Evolutionary conservation across 1,284 basidiomycete species (phyloP).

Genomic region (Sporisorium scitamineum): DNA sequence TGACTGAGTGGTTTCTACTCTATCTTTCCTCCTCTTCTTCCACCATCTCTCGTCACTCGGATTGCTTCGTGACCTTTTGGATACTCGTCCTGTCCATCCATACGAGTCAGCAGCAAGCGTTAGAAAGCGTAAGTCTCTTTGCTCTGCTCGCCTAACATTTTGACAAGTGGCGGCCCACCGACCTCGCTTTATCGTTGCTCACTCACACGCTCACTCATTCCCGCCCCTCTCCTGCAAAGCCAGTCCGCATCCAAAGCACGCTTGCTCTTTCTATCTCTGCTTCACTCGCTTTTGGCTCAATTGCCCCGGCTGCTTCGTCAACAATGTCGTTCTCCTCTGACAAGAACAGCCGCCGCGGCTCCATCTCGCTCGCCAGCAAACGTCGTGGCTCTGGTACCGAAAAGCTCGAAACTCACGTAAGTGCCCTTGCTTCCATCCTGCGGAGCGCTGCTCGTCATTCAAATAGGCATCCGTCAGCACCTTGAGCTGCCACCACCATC

Average conservation of each 20-base stretch:
- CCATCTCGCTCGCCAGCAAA: constrained; percentile 44
- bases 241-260: background rate
- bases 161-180: background rate
- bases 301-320: background rate
- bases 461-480: background rate
- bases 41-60: background rate
- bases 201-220: background rate
- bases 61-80: too few species aligned
- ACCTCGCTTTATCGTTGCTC: background rate
- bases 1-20: background rate
- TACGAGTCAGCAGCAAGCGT: background rate
- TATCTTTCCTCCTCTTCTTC: background rate
- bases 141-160: background rate
- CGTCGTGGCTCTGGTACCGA: constrained; percentile 62
- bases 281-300: background rate
- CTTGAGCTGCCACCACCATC: background rate
- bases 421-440: constrained; percentile 9
- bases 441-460: background rate
- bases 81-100: background rate
- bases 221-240: background rate
- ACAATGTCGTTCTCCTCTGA: constrained; percentile 50
- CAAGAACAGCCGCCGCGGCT: constrained; percentile 44
- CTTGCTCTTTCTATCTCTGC: background rate
- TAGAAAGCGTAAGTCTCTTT: background rate
- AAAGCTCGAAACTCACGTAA: constrained; percentile 59